Evolutionary conservation across 768 basidiomycete species (phyloP).

Genomic region (Podaxis sp.): DNA sequence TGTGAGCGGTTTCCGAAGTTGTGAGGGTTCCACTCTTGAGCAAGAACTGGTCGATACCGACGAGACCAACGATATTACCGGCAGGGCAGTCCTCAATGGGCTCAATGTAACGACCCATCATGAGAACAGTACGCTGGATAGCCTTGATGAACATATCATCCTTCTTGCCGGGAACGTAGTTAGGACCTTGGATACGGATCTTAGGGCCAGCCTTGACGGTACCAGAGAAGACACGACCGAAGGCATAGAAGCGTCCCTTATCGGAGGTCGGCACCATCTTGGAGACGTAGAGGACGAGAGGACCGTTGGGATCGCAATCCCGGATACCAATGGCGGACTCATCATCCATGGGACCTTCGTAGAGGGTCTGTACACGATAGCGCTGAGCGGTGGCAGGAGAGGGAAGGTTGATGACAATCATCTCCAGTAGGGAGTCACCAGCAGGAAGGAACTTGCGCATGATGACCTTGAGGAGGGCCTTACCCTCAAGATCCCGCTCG

Average conservation of each 20-base stretch:
- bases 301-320: conserved; percentile 94
- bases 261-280: conserved; percentile 99
- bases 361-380: conserved; percentile 99
- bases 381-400: conserved; percentile 96
- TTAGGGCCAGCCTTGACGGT: conserved; percentile 97
- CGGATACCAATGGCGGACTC: conserved; percentile 98
- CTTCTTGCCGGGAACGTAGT: conserved; percentile 98
- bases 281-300: conserved; percentile 96
- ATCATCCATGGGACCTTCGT: conserved; percentile 99
- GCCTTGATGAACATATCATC: conserved; percentile 97
- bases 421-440: conserved; percentile 97
- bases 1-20: conserved; percentile 97
- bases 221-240: conserved; percentile 99
- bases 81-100: conserved; percentile 99
- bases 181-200: conserved; percentile 98
- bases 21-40: conserved; percentile 99
- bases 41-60: conserved; percentile 99
- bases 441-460: conserved; percentile 99
- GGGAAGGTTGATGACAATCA: conserved; percentile 99
- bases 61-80: conserved; percentile 98
- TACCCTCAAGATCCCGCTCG: conserved; percentile 93
- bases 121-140: conserved; percentile 96
- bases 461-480: conserved; percentile 91
- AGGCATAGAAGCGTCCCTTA: conserved; percentile 99
- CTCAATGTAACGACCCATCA: conserved; percentile 99